phyloP scores from a whole-genome alignment of 1,284 basidiomycete genomes.

The Marasmius oreades region DNA sequence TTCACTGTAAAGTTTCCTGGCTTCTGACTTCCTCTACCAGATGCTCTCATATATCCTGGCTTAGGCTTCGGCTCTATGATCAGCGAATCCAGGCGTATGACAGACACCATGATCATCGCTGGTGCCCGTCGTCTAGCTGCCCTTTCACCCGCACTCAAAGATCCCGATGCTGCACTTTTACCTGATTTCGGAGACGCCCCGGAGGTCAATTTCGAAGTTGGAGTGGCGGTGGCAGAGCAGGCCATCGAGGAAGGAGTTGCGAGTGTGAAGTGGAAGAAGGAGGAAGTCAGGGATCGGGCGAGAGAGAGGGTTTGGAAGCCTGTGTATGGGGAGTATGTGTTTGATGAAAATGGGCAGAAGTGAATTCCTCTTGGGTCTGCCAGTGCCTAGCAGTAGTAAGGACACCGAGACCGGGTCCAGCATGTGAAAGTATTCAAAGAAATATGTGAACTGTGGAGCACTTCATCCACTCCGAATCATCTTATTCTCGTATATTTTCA shows the following conservation, averaged over 20 bases:
- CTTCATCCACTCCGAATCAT: too few relatives aligned
- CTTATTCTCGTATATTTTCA: too few relatives aligned
- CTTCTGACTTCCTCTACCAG: constrained; percentile 22
- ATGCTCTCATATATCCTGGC: constrained; percentile 79
- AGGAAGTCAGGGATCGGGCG: constrained; percentile 50
- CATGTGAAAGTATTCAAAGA: background rate
- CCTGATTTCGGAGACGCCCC: constrained; percentile 72
- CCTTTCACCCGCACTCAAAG: constrained; percentile 70
- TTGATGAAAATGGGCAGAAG: constrained; percentile 49
- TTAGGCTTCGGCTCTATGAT: constrained; percentile 74
- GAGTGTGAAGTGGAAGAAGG: constrained; percentile 47
- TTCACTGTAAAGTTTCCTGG: background rate
- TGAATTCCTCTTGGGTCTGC: too few relatives aligned
- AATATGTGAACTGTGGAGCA: too few relatives aligned
- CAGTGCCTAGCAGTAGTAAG: too few relatives aligned
- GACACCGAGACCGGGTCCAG: background rate
- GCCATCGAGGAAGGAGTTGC: constrained; percentile 72
- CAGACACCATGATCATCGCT: constrained; percentile 74
- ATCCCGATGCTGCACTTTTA: constrained; percentile 64
- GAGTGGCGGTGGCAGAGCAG: constrained; percentile 73
- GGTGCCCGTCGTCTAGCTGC: constrained; percentile 69
- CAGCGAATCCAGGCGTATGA: constrained; percentile 57
- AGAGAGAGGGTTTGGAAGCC: constrained; percentile 56
- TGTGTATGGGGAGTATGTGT: constrained; percentile 60
- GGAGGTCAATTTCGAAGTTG: constrained; percentile 73